Conservation (phyloP, 2,329 filamentous ascomycete species). For the Colletotrichum liaoningense region DNA sequence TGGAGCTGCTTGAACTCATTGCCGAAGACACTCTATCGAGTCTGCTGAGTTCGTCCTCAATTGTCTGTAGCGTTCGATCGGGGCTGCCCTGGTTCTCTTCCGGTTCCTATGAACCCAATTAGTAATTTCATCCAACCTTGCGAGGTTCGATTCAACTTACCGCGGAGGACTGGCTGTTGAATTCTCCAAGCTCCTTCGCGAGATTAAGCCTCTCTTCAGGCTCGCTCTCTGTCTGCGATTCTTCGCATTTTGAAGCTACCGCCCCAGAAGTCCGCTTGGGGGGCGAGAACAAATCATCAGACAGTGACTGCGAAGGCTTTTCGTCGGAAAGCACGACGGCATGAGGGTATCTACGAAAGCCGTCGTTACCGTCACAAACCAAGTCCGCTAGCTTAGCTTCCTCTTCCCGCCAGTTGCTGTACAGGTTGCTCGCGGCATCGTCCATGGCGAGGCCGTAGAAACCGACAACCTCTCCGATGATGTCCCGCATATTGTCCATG, state of each 20-base stretch:
- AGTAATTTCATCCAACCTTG: not conserved
- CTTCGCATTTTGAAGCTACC: not conserved
- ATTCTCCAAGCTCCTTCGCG: not conserved
- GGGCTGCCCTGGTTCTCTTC: not conserved
- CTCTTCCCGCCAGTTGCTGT: not conserved
- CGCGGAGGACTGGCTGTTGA: not conserved
- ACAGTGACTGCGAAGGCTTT: not conserved
- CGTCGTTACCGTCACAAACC: not conserved
- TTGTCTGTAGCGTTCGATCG: not conserved
- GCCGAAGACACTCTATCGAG: not conserved
- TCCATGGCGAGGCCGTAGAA: not conserved
- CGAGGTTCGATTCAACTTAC: not conserved
- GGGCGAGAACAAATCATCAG: not conserved
- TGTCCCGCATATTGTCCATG: not conserved
- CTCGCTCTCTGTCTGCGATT: not conserved
- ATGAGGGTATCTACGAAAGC: not conserved
- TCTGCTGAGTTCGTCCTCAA: not conserved
- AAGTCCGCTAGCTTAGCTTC: conserved; percentile 2
- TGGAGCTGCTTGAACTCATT: not conserved
- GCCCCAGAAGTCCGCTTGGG: not conserved
- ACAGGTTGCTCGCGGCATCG: not conserved
- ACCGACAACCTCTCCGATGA: not conserved
- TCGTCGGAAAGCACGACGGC: not conserved
- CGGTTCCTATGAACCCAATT: not conserved
- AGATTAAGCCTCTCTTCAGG: not conserved